Evolutionary conservation across 495 filamentous ascomycete species (phyloP).

Genomic region (Neurospora sp.): DNA sequence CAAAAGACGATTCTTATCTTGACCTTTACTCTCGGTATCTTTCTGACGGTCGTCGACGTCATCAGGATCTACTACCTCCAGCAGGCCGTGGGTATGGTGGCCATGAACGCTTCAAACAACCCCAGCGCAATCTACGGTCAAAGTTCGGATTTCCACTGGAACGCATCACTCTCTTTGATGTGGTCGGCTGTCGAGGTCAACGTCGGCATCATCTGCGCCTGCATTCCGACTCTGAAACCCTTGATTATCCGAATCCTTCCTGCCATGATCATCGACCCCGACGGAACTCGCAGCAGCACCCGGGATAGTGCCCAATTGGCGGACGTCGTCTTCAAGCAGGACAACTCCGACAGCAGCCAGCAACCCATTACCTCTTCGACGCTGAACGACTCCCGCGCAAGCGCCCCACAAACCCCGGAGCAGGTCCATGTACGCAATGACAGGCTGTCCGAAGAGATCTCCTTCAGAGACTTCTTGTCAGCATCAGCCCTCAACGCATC

Average conservation of each 20-base stretch:
- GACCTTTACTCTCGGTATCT: slow-evolving; percentile 74
- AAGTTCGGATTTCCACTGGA: slow-evolving; percentile 45
- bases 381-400: not conserved
- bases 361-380: not conserved
- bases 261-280: slow-evolving; percentile 47
- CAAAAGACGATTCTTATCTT: slow-evolving; percentile 78
- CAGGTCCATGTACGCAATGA: not conserved
- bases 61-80: slow-evolving; percentile 84
- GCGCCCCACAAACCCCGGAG: not conserved
- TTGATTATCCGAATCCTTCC: slow-evolving; percentile 68
- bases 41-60: slow-evolving; percentile 81
- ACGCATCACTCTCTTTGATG: slow-evolving; percentile 77
- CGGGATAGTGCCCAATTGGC: slow-evolving; percentile 2
- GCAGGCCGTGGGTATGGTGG: slow-evolving; percentile 43
- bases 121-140: slow-evolving; percentile 23
- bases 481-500: not conserved
- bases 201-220: slow-evolving; percentile 77
- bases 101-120: slow-evolving; percentile 16
- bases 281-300: slow-evolving; percentile 19
- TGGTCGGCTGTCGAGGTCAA: slow-evolving; percentile 92
- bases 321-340: not conserved
- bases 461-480: slow-evolving; percentile 1
- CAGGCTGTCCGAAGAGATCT: slow-evolving; percentile 1
- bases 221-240: slow-evolving; percentile 81
- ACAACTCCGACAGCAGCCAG: not conserved